Base-by-base conservation (phyloP, 495 filamentous ascomycete genomes). In the Podospora pseudocomata region DNA sequence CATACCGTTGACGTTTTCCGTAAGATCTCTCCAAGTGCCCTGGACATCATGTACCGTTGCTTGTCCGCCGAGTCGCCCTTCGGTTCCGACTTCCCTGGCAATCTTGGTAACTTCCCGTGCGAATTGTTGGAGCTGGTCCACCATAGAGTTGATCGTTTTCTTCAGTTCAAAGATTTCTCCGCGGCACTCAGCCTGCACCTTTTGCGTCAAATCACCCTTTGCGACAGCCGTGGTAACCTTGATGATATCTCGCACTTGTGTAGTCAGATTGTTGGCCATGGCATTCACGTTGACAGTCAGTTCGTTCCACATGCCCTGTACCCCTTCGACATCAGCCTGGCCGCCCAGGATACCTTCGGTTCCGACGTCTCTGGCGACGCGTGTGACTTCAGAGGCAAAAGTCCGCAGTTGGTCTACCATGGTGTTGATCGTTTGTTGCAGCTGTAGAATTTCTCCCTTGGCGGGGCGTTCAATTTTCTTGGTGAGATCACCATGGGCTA, bases 361-460 rank as follows among this genome's bases (percentile, higher is more conserved):
- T 63, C 95, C 95, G 77, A 98, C 96, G 81, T 98, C 96, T 77
- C 94, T 88, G 65, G 96, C 94, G 13, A 99, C 96, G 70, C 92
- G 90, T 16, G 93, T 98, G 67, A 99, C 95, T 83, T 99, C 94
- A 18, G 92, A 94, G 57, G 95, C 95, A 81, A 99, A 99, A 13
- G 93, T 97, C 66, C 94, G 89, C 61, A 99, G 84, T 81, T 99
- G 95, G 73, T 97, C 94, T 75, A 99, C 96, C 95, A 99, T 99
- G 77, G 91, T 96, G 73, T 99, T 99, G 72, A 99, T 98, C 0
- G 95, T 99, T 76, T 97, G 92, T 78, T 99, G 96, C 26, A 99
- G 84, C 76, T 98, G 91, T 39, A 97, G 82, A 72, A 99, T 98
- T 82, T 99, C 96, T 73, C 95, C 95, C 73, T 92, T 89, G 66